Conservation (phyloP, 2,329 filamentous ascomycete genomes). For the Nannizziopsis barbatae region DNA sequence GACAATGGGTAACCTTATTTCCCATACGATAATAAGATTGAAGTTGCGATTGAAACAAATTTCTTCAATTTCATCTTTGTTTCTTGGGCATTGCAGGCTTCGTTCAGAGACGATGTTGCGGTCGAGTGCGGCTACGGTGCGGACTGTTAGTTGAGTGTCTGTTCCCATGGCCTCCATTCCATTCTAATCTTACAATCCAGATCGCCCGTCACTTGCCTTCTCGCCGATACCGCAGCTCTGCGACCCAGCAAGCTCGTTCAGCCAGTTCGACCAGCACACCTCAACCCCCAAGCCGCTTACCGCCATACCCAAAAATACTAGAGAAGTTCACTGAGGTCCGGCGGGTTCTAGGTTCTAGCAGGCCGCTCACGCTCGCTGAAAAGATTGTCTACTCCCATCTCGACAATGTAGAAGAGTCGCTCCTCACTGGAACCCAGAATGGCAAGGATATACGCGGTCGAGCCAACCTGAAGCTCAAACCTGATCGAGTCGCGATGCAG, state of each 20-base stretch:
- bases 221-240: constrained; percentile 12
- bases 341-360: constrained; percentile 54
- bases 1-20: constrained; percentile 3
- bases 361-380: constrained; percentile 74
- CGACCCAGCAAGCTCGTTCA: constrained; percentile 7
- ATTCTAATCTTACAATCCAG: constrained; percentile 6
- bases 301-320: constrained; percentile 73
- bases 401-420: constrained; percentile 75
- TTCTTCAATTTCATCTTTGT: neutral
- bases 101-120: constrained; percentile 11
- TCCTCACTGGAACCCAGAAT: constrained; percentile 72
- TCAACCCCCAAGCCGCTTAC: constrained; percentile 41
- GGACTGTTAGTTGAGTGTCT: constrained; percentile 1
- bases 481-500: constrained; percentile 97
- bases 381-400: constrained; percentile 98
- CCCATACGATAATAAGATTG: constrained; percentile 2
- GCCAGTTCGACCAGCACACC: constrained; percentile 8
- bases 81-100: neutral
- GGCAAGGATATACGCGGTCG: constrained; percentile 72
- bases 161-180: neutral
- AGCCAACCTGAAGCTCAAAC: constrained; percentile 92
- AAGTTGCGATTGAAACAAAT: neutral
- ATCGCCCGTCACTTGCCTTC: constrained; percentile 11
- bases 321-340: constrained; percentile 64
- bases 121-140: constrained; percentile 4